Evolutionary conservation across 352 stramenopile species (phyloP), one percentile per base, ranked within the genome.

Genomic region (Phytopythium oedochilum): DNA sequence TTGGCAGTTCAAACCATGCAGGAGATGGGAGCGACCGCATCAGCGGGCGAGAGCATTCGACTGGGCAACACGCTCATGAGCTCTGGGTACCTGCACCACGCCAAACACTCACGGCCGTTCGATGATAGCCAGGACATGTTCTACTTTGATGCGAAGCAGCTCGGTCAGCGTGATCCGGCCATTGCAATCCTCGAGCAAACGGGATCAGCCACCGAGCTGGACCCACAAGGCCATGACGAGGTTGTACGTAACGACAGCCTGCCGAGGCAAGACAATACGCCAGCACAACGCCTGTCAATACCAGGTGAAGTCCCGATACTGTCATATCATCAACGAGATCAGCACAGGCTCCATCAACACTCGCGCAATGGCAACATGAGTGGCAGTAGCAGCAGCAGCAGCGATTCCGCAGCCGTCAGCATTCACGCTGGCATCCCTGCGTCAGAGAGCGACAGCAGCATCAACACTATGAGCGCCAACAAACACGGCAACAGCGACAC

Each of bases 11-110:
- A 72, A 11, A 67, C 63, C 22, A 78, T 85, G 68, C 59, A 79
- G 44, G 70, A 73, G 0, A 64, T 75, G 14, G 59, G 67, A 20
- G 78, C 75, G 18, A 73, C 82, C 7, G 59, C 61, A 4, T 68
- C 55, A 2, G 55, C 65, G 5, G 62, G 58, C 12, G 77, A 88
- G 60, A 73, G 60, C 0, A 60, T 71, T 14, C 76, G 76, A 2
- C 40, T 87, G 5, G 76, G 76, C 11, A 85, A 83, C 32, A 71
- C 74, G 53, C 71, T 86, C 46, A 83, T 85, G 75, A 74, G 78
- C 44, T 62, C 75, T 5, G 73, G 75, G 1, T 71, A 77, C 38
- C 47, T 86, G 60, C 75, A 86, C 38, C 73, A 84, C 53, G 22
- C 71, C 34, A 84, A 80, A 20, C 75, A 86, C 53, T 36, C 64